Percentiles rank a stretch among this genome's conserved stretches.
Evolutionary conservation across 2,329 filamentous ascomycete genomes (phyloP).

Genomic region (Neoscytalidium dimidiatum): DNA sequence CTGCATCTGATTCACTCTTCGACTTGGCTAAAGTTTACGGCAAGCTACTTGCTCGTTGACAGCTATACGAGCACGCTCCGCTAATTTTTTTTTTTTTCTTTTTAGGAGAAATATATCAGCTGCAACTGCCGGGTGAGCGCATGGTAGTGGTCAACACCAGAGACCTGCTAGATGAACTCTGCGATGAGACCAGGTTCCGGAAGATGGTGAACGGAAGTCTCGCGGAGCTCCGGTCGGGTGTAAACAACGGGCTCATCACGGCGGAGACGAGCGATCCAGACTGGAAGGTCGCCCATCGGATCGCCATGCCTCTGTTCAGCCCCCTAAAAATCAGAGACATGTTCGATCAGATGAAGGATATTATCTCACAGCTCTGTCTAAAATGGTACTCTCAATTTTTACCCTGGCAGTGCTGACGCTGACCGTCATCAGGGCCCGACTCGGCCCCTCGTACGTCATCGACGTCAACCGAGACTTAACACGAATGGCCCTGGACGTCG

Average conservation of each 20-base stretch:
- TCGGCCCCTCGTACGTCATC: not conserved
- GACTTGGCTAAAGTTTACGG: no score
- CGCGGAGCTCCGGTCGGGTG: not conserved
- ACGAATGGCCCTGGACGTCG: conserved; percentile 69
- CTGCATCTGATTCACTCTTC: no score
- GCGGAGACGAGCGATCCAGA: not conserved
- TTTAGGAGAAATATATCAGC: no score
- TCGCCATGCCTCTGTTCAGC: conserved; percentile 11
- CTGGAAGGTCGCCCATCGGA: not conserved
- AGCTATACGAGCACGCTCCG: no score
- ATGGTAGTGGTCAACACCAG: no score
- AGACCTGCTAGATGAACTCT: not conserved
- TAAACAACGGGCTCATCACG: not conserved
- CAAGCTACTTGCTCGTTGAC: no score
- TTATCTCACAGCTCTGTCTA: not conserved
- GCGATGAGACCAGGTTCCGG: not conserved
- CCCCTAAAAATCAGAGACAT: not conserved
- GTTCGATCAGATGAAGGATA: conserved; percentile 23
- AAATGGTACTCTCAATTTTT: no score
- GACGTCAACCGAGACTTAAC: not conserved
- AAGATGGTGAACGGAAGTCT: not conserved
- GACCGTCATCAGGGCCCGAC: not conserved
- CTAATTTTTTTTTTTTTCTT: no score
- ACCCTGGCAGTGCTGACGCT: no score
- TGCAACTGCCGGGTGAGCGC: no score